Conservation (phyloP, 805 yeast species). For the Scheffersomyces spartinae region DNA sequence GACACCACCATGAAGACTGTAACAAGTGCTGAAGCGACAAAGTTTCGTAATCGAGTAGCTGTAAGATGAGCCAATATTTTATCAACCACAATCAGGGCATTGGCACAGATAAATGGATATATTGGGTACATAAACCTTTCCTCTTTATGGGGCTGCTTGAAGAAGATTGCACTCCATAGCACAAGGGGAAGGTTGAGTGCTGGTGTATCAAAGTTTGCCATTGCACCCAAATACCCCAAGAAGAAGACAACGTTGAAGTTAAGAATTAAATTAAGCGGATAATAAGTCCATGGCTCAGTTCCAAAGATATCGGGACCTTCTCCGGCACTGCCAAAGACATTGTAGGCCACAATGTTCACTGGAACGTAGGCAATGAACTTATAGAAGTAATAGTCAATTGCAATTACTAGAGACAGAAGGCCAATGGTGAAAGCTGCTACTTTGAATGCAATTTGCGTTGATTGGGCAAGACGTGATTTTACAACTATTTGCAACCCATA, state of each 20-base stretch:
- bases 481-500: slow-evolving; percentile 27
- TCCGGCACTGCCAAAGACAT: slow-evolving; percentile 55
- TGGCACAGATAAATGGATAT: slow-evolving; percentile 63
- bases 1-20: too few species aligned
- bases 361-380: slow-evolving; percentile 58
- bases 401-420: slow-evolving; percentile 10
- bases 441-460: not conserved
- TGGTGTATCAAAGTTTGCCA: slow-evolving; percentile 12
- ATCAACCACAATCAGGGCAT: too few species aligned
- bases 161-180: slow-evolving; percentile 60
- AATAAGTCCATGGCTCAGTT: slow-evolving; percentile 66
- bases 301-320: slow-evolving; percentile 91
- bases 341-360: slow-evolving; percentile 70
- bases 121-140: slow-evolving; percentile 85
- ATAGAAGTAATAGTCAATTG: slow-evolving; percentile 54
- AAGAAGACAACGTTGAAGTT: slow-evolving; percentile 55
- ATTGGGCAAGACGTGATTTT: too few species aligned
- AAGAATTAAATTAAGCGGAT: slow-evolving; percentile 52
- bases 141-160: slow-evolving; percentile 80
- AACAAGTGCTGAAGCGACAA: too few species aligned
- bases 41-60: too few species aligned
- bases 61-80: too few species aligned
- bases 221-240: slow-evolving; percentile 28
- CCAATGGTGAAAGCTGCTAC: slow-evolving; percentile 8
- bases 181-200: slow-evolving; percentile 31